A percentile compares a stretch with the other conserved stretches of the same genome.
Evolutionary conservation across 257 asterid species (phyloP).

Genomic region (Rhazya stricta): DNA sequence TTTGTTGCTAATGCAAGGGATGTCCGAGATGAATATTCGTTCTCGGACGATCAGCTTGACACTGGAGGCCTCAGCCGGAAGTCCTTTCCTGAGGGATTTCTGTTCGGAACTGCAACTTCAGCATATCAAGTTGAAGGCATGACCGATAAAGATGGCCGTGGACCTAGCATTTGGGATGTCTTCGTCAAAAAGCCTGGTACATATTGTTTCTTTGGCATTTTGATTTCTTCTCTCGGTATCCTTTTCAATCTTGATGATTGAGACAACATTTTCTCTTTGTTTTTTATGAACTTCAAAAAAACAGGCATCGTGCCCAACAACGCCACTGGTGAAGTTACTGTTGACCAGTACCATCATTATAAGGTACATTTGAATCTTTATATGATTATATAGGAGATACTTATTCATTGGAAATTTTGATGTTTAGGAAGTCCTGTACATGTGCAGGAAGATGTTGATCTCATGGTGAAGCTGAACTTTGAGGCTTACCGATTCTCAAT

Average conservation of each 20-base stretch:
- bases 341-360: slow-evolving; percentile 84
- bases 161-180: slow-evolving; percentile 94
- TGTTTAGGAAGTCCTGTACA: too few species aligned
- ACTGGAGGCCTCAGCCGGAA: slow-evolving; percentile 17
- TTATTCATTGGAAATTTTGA: too few species aligned
- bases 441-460: slow-evolving; percentile 72
- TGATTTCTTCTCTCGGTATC: not conserved
- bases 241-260: not conserved
- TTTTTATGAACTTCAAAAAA: not conserved
- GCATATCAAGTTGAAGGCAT: slow-evolving; percentile 98
- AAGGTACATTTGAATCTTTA: slow-evolving; percentile 30
- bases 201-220: not conserved
- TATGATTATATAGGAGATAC: too few species aligned
- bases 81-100: slow-evolving; percentile 59
- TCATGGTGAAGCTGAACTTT: slow-evolving; percentile 67
- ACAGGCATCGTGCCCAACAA: slow-evolving; percentile 83
- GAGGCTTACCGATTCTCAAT: slow-evolving; percentile 93
- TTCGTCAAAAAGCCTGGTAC: slow-evolving; percentile 75
- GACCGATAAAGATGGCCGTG: slow-evolving; percentile 76
- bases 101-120: slow-evolving; percentile 85
- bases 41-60: not conserved
- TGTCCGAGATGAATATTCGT: not conserved
- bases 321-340: slow-evolving; percentile 76
- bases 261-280: not conserved
- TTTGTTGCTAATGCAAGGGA: not conserved